phyloP scores from a whole-genome alignment of 2,329 filamentous ascomycete genomes.

The Simplicillium aogashimaense region DNA sequence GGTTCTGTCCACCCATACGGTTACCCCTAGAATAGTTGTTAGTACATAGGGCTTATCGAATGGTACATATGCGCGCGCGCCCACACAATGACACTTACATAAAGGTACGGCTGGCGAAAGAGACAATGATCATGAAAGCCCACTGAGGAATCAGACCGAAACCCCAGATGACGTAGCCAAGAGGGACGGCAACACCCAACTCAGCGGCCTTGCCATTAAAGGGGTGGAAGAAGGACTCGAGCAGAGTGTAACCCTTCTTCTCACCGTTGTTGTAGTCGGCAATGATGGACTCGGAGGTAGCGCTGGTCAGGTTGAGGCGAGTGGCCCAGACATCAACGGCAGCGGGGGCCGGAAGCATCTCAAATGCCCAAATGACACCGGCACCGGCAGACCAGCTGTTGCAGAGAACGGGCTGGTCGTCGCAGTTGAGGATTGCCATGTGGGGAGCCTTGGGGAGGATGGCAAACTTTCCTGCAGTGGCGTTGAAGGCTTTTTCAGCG shows the following conservation, averaged over 20 bases:
- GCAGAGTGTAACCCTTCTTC: slow-evolving; percentile 34
- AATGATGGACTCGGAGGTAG: slow-evolving; percentile 53
- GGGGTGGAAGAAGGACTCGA: slow-evolving; percentile 65
- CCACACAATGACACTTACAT: slow-evolving; percentile 54
- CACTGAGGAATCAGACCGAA: slow-evolving; percentile 61
- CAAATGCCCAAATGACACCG: slow-evolving; percentile 57
- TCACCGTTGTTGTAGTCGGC: slow-evolving; percentile 42
- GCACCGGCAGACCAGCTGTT: slow-evolving; percentile 60
- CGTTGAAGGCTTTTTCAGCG: slow-evolving; percentile 57
- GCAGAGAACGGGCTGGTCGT: slow-evolving; percentile 64
- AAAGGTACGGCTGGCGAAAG: slow-evolving; percentile 61
- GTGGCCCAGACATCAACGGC: slow-evolving; percentile 55
- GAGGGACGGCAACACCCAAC: slow-evolving; percentile 50
- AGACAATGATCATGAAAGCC: slow-evolving; percentile 68
- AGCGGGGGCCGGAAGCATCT: slow-evolving; percentile 54
- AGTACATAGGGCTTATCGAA: slow-evolving; percentile 8
- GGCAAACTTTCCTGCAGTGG: slow-evolving; percentile 55
- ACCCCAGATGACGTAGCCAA: slow-evolving; percentile 59
- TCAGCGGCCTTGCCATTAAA: slow-evolving; percentile 59
- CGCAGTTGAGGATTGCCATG: slow-evolving; percentile 63
- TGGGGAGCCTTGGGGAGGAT: slow-evolving; percentile 52
- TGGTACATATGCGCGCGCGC: no score
- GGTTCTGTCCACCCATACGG: slow-evolving; percentile 16
- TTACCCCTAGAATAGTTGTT: slow-evolving; percentile 22
- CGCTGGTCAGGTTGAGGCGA: slow-evolving; percentile 59